Conservation (phyloP, 2,329 filamentous ascomycete genomes). For the Triangularia verruculosa region DNA sequence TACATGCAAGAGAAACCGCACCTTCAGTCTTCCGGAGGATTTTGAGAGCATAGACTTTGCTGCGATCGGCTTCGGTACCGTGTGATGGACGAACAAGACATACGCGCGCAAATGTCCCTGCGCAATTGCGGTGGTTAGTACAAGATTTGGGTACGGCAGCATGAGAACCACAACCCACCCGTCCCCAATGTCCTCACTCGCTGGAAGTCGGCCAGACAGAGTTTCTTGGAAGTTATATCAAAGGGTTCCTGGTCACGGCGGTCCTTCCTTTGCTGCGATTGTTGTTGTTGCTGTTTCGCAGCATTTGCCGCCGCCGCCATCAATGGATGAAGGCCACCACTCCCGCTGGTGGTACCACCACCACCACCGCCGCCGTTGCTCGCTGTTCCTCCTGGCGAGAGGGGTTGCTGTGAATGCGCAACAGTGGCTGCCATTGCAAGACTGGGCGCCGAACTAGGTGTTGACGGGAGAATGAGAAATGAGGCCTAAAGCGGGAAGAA, state of each 20-base stretch:
- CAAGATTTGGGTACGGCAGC: slow-evolving; percentile 14
- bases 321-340: slow-evolving; percentile 27
- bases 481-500: neutral
- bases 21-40: slow-evolving; percentile 67
- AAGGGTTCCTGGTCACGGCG: slow-evolving; percentile 21
- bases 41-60: slow-evolving; percentile 77
- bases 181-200: slow-evolving; percentile 75
- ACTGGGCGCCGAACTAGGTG: neutral
- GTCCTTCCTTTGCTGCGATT: slow-evolving; percentile 16
- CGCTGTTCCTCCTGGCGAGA: slow-evolving; percentile 3
- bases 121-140: slow-evolving; percentile 36
- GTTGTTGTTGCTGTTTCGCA: slow-evolving; percentile 21
- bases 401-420: slow-evolving; percentile 25
- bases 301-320: slow-evolving; percentile 16
- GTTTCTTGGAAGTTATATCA: slow-evolving; percentile 26
- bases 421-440: slow-evolving; percentile 29
- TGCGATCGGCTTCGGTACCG: slow-evolving; percentile 48
- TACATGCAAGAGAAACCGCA: slow-evolving; percentile 17
- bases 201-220: slow-evolving; percentile 61
- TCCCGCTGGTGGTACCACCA: slow-evolving; percentile 12
- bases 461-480: slow-evolving; percentile 3
- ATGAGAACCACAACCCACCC: slow-evolving; percentile 45
- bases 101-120: slow-evolving; percentile 73
- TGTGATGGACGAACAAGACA: slow-evolving; percentile 69
- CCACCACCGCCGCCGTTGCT: slow-evolving; percentile 3